phyloP scores from a whole-genome alignment of 2,329 filamentous ascomycete genomes.

The Cordyceps farinosa region DNA sequence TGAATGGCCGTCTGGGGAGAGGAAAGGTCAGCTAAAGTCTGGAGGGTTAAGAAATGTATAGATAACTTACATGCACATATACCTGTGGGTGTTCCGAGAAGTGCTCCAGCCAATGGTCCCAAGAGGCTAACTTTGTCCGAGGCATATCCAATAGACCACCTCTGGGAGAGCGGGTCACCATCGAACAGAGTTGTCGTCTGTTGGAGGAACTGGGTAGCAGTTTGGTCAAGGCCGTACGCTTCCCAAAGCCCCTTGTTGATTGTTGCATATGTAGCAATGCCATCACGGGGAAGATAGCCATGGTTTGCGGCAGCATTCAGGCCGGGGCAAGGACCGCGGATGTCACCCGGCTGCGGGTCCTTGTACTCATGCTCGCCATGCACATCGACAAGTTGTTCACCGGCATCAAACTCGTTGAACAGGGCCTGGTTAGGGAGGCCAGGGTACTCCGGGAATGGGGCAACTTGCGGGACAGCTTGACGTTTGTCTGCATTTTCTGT shows the following conservation, averaged over 20 bases:
- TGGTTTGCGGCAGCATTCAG: conserved; percentile 34
- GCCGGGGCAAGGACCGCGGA: conserved; percentile 26
- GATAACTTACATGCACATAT: conserved; percentile 14
- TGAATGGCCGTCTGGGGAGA: conserved; percentile 45
- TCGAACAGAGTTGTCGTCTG: conserved; percentile 10
- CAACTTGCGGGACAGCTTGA: conserved; percentile 6
- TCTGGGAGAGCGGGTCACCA: conserved; percentile 19
- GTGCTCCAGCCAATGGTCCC: conserved; percentile 3
- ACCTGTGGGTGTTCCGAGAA: conserved; percentile 14
- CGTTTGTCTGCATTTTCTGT: conserved; percentile 25
- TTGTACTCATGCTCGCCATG: conserved; percentile 18
- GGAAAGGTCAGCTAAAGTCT: conserved; percentile 42
- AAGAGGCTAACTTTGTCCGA: conserved; percentile 13
- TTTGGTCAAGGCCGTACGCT: conserved; percentile 14
- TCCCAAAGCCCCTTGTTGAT: conserved; percentile 18
- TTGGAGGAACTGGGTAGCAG: conserved; percentile 11
- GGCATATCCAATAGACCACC: conserved; percentile 19
- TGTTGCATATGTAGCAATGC: conserved; percentile 23
- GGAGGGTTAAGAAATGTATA: conserved; percentile 33
- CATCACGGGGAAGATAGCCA: conserved; percentile 30
- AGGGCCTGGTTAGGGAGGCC: conserved; percentile 10
- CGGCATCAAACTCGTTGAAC: background rate
- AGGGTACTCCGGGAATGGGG: conserved; percentile 11
- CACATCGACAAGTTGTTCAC: background rate
- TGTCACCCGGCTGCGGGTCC: conserved; percentile 14